Evolutionary conservation across 2,329 filamentous ascomycete species (phyloP), one percentile per base, ranked within the genome.

Genomic region (Akanthomyces lecanii): DNA sequence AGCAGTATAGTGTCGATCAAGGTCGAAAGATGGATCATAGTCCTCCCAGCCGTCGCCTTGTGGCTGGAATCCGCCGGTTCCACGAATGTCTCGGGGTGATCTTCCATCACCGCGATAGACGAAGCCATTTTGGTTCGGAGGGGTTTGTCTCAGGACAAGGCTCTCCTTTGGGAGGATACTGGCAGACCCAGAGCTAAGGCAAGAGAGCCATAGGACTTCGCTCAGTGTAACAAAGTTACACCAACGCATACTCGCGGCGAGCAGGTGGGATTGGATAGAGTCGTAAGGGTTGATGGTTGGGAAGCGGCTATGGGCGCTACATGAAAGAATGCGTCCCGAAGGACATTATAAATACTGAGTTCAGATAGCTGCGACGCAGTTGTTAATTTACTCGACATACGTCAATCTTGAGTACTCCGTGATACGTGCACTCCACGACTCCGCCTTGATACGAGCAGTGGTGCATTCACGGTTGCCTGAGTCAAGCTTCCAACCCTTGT

Each of bases 51-150:
- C 47, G 6, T 36, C n/a, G 18, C 64, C 64, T 36, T 56, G 56
- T 3, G 64, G 64, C 25, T 16, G 56, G 16, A 65, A 56, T 8
- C 64, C 64, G 30, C 61, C 64, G 1, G 25, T 33, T 16, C 5
- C 14, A 14, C 52, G 44, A 11, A 65, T 12, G 4, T 61, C 51
- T 0, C 11, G 16, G 12, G 64, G 64, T 21, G n/a, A 45, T 14
- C 61, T 61, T 42, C 64, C 64, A n/a, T 65, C 61, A 7, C 61
- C 56, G 11, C 58, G 52, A 36, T 62, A 65, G 52, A 65, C 57
- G 33, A 23, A 53, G 21, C 51, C 33, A 10, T 7, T 8, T 12
- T 7, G 45, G 23, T n/a, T 16, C 12, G 38, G 38, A 40, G 38
- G 38, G 14, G 38, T 40, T 16, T 40, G 38, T 40, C 38, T 40